Evolutionary conservation across 768 basidiomycete genomes (phyloP).

Genomic region (Filobasidium floriforme): DNA sequence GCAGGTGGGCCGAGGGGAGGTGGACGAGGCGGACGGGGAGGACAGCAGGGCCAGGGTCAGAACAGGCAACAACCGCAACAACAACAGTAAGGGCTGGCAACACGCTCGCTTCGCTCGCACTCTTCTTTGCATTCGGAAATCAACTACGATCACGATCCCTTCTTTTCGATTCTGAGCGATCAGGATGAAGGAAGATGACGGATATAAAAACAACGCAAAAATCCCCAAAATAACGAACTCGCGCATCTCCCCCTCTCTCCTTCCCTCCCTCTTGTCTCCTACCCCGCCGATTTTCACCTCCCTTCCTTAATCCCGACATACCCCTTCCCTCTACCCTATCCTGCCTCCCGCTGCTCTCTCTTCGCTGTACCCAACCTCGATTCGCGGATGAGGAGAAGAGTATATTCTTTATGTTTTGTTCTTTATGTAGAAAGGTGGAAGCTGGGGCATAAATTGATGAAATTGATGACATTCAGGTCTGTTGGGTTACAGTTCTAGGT

Average conservation of each 20-base stretch:
- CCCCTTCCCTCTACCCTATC: background rate
- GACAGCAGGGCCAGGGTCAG: conserved; percentile 5
- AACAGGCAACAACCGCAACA: conserved; percentile 1
- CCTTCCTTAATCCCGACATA: background rate
- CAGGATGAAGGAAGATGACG: no score
- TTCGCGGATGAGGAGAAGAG: background rate
- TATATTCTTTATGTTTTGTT: background rate
- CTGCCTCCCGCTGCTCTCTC: background rate
- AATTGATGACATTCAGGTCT: background rate
- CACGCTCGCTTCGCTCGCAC: no score
- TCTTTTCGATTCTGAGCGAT: no score
- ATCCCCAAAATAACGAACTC: conserved; percentile 5
- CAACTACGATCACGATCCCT: no score
- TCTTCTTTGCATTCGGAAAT: no score
- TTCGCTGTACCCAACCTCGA: background rate
- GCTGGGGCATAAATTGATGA: background rate
- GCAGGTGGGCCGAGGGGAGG: conserved; percentile 6
- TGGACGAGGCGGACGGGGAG: conserved; percentile 12
- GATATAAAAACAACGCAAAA: background rate
- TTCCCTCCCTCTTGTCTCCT: background rate
- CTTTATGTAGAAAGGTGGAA: background rate
- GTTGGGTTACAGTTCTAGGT: background rate
- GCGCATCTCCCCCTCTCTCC: background rate
- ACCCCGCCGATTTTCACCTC: background rate
- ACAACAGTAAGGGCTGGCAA: no score